Conservation (phyloP, 73 alveolate species). For the Tetrahymena borealis region DNA sequence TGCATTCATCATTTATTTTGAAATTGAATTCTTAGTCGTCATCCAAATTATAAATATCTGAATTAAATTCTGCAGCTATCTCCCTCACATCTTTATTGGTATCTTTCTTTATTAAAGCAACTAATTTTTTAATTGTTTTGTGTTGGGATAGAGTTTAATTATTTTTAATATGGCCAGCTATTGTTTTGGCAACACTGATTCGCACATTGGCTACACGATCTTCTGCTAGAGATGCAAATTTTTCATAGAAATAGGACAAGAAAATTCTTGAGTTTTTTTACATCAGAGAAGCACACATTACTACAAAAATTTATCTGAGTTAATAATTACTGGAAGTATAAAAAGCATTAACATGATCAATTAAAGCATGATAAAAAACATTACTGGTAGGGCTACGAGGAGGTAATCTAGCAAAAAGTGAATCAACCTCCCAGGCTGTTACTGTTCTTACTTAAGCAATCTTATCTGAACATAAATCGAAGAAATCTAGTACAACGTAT, state of each 20-base stretch:
- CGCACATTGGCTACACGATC: not conserved
- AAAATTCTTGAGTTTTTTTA: not conserved
- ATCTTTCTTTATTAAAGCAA: not conserved
- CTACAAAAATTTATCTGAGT: not conserved
- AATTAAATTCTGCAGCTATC: not conserved
- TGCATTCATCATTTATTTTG: not conserved
- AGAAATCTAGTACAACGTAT: not conserved
- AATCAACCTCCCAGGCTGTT: not conserved
- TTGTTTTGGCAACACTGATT: not conserved
- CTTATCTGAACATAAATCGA: not conserved
- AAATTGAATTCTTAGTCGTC: not conserved
- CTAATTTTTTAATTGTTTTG: not conserved
- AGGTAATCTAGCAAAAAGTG: not conserved
- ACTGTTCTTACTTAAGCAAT: not conserved
- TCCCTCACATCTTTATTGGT: not conserved
- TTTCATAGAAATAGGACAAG: not conserved
- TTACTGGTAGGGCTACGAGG: not conserved
- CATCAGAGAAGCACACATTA: not conserved
- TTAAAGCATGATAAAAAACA: not conserved
- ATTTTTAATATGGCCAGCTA: not conserved
- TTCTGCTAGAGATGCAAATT: not conserved
- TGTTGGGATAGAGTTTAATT: not conserved
- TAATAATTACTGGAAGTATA: not conserved
- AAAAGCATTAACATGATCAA: not conserved
- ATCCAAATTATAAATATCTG: not conserved